A percentile compares a stretch with the other conserved stretches of the same genome.
Conservation (phyloP, 768 basidiomycete genomes). For the Multifurca ochricompacta region DNA sequence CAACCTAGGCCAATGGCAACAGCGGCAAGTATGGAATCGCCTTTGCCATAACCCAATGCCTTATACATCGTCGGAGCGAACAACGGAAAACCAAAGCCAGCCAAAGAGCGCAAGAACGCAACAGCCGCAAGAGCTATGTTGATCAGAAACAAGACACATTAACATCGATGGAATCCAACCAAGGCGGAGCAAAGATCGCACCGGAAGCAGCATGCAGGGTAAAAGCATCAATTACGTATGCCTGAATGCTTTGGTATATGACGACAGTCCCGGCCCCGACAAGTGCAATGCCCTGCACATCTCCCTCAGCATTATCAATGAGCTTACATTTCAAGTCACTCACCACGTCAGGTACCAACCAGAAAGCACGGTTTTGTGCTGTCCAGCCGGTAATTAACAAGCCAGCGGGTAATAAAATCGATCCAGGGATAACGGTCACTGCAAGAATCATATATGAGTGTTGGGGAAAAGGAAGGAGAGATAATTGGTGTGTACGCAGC, state of each 20-base stretch:
- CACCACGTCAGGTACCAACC: slow-evolving; percentile 67
- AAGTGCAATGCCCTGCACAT: slow-evolving; percentile 44
- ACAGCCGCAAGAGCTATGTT: slow-evolving; percentile 54
- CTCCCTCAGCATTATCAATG: not conserved
- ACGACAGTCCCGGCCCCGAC: slow-evolving; percentile 53
- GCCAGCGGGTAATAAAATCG: slow-evolving; percentile 55
- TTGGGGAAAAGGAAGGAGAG: not conserved
- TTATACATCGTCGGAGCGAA: slow-evolving; percentile 66
- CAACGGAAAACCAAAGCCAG: slow-evolving; percentile 72
- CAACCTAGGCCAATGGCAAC: slow-evolving; percentile 52
- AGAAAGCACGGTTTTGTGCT: slow-evolving; percentile 47
- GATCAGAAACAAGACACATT: not conserved
- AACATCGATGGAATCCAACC: slow-evolving; percentile 12
- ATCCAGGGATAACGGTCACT: slow-evolving; percentile 56
- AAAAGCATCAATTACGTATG: slow-evolving; percentile 62
- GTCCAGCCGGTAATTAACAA: slow-evolving; percentile 67
- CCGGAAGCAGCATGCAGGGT: slow-evolving; percentile 62
- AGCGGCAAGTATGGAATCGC: slow-evolving; percentile 55
- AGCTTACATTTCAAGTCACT: not conserved
- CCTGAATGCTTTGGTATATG: slow-evolving; percentile 53
- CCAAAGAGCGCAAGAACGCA: slow-evolving; percentile 51
- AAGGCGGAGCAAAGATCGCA: slow-evolving; percentile 23
- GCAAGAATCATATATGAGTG: not conserved
- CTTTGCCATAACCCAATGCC: slow-evolving; percentile 61
- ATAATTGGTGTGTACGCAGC: slow-evolving; percentile 34